Evolutionary conservation across 176 grass and related monocot genomes (phyloP), one percentile per base, ranked within the genome.

Genomic region (Stipa capillata): DNA sequence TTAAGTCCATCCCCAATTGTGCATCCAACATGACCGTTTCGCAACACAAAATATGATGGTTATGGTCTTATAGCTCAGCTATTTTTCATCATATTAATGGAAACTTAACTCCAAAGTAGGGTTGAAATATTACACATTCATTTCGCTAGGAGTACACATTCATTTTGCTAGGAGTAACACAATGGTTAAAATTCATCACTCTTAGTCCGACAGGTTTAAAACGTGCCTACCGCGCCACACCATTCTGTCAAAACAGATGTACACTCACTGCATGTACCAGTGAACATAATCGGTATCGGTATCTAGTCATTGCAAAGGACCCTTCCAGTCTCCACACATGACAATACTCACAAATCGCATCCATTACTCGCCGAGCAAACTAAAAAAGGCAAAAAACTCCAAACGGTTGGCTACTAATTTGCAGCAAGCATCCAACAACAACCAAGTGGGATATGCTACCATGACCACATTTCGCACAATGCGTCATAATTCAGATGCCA

Each of bases 381-480:
- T 7, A 43, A 33, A 47, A 29, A 56, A 41, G 8, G 20, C 29
- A 32, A 33, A n/a, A n/a, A 9, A 56, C 39, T 36, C 31, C 60
- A 74, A 68, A 0, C 3, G n/a, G 50, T 18, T 40, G 18, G 50
- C 3, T 50, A 65, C 50, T 69, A 42, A 83, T 16, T 75, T 8
- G 41, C 25, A 45, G 2, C 41, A 12, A n/a, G 25, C 81, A 85
- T 47, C 53, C 82, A 75, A 68, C n/a, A n/a, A n/a, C 60, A 32
- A 61, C 4, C 42, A 47, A 35, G 28, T 18, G 16, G 47, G 53
- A 67, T 62, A 60, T 11, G 12, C 25, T 49, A 64, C 35, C 0
- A 11, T n/a, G 28, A 44, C 61, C 36, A 53, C 82, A 85, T 89
- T 81, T 55, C 55, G 44, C 62, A 29, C 25, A 81, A 76, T 63